Conservation (phyloP, 371 early-diverging fungal genomes). For the Chytridium lagenaria region DNA sequence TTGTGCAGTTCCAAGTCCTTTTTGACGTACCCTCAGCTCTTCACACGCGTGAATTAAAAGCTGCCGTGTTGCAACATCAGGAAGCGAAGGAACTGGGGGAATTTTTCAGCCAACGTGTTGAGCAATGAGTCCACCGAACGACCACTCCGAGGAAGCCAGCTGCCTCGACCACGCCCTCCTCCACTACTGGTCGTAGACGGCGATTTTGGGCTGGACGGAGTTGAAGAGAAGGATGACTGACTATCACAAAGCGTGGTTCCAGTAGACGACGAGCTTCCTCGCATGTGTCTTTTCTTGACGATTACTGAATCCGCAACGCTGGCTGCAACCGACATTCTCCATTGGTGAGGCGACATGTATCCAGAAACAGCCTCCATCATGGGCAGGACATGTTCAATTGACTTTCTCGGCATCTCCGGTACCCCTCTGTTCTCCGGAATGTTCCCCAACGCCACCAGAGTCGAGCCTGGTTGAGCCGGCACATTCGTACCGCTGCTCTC, state of each 20-base stretch:
- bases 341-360: too few relatives aligned
- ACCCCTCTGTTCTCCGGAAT: too few relatives aligned
- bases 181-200: neutral
- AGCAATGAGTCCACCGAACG: neutral
- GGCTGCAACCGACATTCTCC: too few relatives aligned
- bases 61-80: neutral
- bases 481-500: too few relatives aligned
- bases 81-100: conserved; percentile 7
- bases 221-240: neutral
- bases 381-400: too few relatives aligned
- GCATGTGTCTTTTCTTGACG: neutral
- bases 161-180: neutral
- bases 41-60: neutral
- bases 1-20: too few relatives aligned
- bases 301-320: neutral
- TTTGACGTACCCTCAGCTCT: neutral
- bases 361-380: too few relatives aligned
- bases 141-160: neutral
- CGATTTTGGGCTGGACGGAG: neutral
- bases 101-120: neutral
- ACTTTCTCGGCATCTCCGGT: too few relatives aligned
- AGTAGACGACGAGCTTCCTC: neutral
- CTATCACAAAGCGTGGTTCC: neutral
- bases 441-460: too few relatives aligned
- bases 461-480: too few relatives aligned